These are phyloP conservation scores for Blastocystis sp. DNA, from an alignment of 352 stramenopile species.

Conservation along the genomic window DNA sequence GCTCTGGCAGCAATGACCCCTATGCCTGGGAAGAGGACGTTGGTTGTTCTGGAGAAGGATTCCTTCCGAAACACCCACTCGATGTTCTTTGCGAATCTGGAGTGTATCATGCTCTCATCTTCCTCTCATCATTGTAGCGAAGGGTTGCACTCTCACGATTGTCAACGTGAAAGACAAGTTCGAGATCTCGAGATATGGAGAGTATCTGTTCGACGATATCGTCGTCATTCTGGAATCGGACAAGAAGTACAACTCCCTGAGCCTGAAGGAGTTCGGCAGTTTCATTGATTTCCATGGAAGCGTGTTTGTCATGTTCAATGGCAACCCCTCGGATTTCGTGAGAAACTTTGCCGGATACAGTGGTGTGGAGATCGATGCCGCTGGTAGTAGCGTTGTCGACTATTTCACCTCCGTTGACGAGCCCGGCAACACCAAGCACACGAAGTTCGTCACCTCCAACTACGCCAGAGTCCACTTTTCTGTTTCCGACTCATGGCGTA, in stretches of 20 bases:
- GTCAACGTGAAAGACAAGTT: conserved; percentile 34
- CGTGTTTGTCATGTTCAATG: conserved; percentile 76
- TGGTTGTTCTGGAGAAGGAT: conserved; percentile 39
- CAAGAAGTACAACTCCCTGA: conserved; percentile 76
- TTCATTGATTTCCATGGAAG: conserved; percentile 84
- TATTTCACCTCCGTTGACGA: conserved; percentile 78
- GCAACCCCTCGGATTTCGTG: conserved; percentile 79
- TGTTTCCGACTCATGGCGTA: conserved; percentile 74
- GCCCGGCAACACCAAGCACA: conserved; percentile 78
- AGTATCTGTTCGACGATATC: conserved; percentile 83
- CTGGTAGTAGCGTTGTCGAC: conserved; percentile 82
- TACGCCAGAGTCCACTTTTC: conserved; percentile 78
- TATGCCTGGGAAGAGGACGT: conserved; percentile 33
- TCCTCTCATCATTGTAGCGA: background rate
- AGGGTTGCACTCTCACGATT: conserved; percentile 27
- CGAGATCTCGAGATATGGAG: conserved; percentile 79
- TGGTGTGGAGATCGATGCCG: conserved; percentile 83
- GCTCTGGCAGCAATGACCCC: background rate
- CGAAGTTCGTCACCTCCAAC: conserved; percentile 77
- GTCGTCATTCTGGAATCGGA: conserved; percentile 79
- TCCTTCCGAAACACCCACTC: conserved; percentile 19
- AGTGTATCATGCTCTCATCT: background rate
- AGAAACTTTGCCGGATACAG: conserved; percentile 82
- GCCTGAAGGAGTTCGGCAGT: conserved; percentile 70
- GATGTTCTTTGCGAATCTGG: conserved; percentile 39